Conservation (phyloP, 2,329 filamentous ascomycete genomes). For the Pyrenophora tritici-repentis region DNA sequence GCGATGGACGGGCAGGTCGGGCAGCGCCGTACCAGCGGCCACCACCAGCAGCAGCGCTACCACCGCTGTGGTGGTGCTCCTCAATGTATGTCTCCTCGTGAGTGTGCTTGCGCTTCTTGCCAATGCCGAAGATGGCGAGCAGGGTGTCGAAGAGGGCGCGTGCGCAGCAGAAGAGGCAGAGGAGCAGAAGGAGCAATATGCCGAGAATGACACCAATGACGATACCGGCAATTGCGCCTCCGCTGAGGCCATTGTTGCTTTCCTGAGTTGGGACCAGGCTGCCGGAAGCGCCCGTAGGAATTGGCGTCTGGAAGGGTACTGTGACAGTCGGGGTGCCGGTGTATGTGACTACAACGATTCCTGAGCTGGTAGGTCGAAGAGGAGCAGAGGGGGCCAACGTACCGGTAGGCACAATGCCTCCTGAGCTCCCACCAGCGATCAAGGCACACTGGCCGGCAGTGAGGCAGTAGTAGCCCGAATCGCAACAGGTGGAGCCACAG, state of each 20-base stretch:
- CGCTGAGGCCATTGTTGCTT: slow-evolving; percentile 58
- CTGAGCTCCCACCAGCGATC: slow-evolving; percentile 58
- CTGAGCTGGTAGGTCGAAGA: slow-evolving; percentile 57
- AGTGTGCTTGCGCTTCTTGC: slow-evolving; percentile 53
- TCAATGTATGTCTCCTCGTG: slow-evolving; percentile 66
- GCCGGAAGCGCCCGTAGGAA: slow-evolving; percentile 58
- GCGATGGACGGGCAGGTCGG: slow-evolving; percentile 40
- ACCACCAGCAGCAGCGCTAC: slow-evolving; percentile 62
- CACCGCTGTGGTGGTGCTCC: slow-evolving; percentile 67
- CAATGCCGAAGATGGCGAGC: slow-evolving; percentile 65
- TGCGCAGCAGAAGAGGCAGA: slow-evolving; percentile 74
- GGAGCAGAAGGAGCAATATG: slow-evolving; percentile 67
- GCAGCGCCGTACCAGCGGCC: slow-evolving; percentile 56
- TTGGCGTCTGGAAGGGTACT: slow-evolving; percentile 56
- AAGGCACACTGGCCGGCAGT: slow-evolving; percentile 61
- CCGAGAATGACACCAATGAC: slow-evolving; percentile 75
- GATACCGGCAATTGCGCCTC: slow-evolving; percentile 78
- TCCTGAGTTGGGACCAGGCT: slow-evolving; percentile 38
- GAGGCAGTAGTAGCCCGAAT: slow-evolving; percentile 68
- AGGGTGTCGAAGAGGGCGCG: slow-evolving; percentile 61
- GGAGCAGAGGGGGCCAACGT: slow-evolving; percentile 54
- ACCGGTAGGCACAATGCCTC: slow-evolving; percentile 30
- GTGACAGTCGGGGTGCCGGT: slow-evolving; percentile 54
- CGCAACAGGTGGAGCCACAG: slow-evolving; percentile 74
- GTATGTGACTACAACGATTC: slow-evolving; percentile 56